Evolutionary conservation across 2,329 filamentous ascomycete species (phyloP).

Genomic region (Penicillium griseofulvum): DNA sequence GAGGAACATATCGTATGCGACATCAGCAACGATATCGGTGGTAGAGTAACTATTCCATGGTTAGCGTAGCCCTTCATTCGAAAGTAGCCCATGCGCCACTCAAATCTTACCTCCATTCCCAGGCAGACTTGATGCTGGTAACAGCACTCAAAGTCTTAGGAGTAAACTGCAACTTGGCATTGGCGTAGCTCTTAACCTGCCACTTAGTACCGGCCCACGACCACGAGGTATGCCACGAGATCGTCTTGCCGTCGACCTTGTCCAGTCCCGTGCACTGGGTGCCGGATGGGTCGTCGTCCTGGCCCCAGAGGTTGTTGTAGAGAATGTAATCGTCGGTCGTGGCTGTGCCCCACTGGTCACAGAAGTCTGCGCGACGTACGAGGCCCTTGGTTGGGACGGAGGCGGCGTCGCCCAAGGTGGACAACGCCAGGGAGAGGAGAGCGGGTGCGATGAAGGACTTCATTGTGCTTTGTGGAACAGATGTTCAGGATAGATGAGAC

Average conservation of each 20-base stretch:
- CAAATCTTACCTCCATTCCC: conserved; percentile 42
- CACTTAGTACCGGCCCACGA: conserved; percentile 42
- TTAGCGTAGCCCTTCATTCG: not conserved
- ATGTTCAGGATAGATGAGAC: not conserved
- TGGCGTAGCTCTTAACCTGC: conserved; percentile 50
- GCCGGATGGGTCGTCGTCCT: conserved; percentile 35
- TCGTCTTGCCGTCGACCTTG: conserved; percentile 32
- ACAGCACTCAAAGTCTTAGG: conserved; percentile 36
- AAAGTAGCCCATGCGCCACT: not conserved
- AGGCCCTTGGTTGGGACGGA: conserved; percentile 21
- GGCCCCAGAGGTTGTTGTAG: conserved; percentile 56
- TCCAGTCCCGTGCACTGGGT: conserved; percentile 46
- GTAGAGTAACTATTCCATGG: conserved; percentile 46
- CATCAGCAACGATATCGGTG: conserved; percentile 53
- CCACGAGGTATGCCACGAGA: conserved; percentile 48
- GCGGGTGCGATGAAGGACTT: conserved; percentile 24
- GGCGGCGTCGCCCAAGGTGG: conserved; percentile 25
- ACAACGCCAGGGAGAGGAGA: conserved; percentile 21
- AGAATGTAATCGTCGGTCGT: conserved; percentile 47
- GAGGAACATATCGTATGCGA: conserved; percentile 63
- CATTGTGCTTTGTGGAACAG: conserved; percentile 22
- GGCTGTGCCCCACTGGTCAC: conserved; percentile 42
- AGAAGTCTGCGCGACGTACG: conserved; percentile 34
- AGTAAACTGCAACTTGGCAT: conserved; percentile 42
- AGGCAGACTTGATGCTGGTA: conserved; percentile 45